phyloP scores from a whole-genome alignment of 2,329 filamentous ascomycete genomes.

The Paramyrothecium roridum region DNA sequence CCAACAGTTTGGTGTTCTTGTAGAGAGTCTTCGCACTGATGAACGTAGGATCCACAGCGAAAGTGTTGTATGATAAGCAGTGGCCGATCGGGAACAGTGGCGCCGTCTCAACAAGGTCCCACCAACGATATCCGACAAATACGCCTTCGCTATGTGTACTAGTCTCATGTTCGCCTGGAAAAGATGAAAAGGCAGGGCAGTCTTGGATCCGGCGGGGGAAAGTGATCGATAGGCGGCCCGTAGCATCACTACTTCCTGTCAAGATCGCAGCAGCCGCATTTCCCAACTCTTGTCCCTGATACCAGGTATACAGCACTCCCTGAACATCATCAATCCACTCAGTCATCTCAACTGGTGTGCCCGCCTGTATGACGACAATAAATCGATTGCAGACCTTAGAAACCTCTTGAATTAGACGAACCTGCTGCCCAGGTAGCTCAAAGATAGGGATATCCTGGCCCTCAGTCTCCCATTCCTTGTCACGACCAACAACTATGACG shows the following conservation, averaged over 20 bases:
- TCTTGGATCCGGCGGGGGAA: slow-evolving; percentile 60
- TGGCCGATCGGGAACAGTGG: too few species aligned
- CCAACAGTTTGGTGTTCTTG: too few species aligned
- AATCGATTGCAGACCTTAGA: slow-evolving; percentile 56
- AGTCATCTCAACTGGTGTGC: slow-evolving; percentile 59
- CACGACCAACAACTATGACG: slow-evolving; percentile 54
- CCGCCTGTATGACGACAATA: slow-evolving; percentile 62
- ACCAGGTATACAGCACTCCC: slow-evolving; percentile 66
- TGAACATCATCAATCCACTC: slow-evolving; percentile 53
- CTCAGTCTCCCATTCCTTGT: slow-evolving; percentile 47
- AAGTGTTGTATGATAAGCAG: too few species aligned
- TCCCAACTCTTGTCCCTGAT: slow-evolving; percentile 66
- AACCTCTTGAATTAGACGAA: slow-evolving; percentile 55
- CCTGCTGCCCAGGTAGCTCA: slow-evolving; percentile 64
- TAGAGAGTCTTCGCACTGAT: too few species aligned
- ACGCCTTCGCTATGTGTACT: slow-evolving; percentile 68
- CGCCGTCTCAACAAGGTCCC: too few species aligned
- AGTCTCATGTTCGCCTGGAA: slow-evolving; percentile 37
- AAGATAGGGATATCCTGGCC: slow-evolving; percentile 69
- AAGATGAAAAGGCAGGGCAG: slow-evolving; percentile 65
- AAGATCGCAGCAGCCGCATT: slow-evolving; percentile 67
- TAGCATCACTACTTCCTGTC: slow-evolving; percentile 62
- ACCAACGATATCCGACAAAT: slow-evolving; percentile 68
- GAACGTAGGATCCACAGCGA: too few species aligned
- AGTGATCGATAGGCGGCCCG: slow-evolving; percentile 60